A percentile compares a stretch with the other conserved stretches of the same genome.
Conservation (phyloP, 1,284 basidiomycete species). For the Ustilago vetiveriae region DNA sequence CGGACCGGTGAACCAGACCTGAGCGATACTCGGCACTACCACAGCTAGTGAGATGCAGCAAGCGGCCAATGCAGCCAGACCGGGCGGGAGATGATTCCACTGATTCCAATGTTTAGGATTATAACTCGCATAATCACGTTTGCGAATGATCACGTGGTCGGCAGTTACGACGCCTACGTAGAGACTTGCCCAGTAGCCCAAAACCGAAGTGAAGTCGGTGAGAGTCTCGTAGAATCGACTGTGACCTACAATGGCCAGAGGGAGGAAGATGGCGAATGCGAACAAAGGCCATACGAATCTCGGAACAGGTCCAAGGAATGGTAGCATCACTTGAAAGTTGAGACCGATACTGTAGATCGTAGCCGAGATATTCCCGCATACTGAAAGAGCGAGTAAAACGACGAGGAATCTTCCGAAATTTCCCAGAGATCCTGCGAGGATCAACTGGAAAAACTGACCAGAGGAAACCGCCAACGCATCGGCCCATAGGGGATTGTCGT, state of each 20-base stretch:
- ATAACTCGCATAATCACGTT: slow-evolving; percentile 70
- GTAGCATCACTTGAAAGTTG: slow-evolving; percentile 71
- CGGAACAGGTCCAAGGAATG: slow-evolving; percentile 79
- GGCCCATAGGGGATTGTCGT: slow-evolving; percentile 72
- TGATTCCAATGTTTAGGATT: slow-evolving; percentile 74
- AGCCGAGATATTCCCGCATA: slow-evolving; percentile 81
- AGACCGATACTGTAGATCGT: slow-evolving; percentile 71
- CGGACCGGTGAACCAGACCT: slow-evolving; percentile 63
- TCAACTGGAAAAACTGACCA: slow-evolving; percentile 80
- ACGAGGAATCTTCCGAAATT: slow-evolving; percentile 86
- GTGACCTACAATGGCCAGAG: slow-evolving; percentile 74
- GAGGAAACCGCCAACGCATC: slow-evolving; percentile 47
- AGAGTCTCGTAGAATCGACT: slow-evolving; percentile 74
- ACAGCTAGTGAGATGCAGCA: slow-evolving; percentile 58
- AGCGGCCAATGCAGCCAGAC: slow-evolving; percentile 70
- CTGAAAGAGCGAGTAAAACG: slow-evolving; percentile 79
- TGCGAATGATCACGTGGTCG: slow-evolving; percentile 74
- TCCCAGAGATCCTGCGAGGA: slow-evolving; percentile 74
- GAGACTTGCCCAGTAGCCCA: slow-evolving; percentile 76
- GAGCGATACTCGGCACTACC: slow-evolving; percentile 64
- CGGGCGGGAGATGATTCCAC: slow-evolving; percentile 71
- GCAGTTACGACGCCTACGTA: slow-evolving; percentile 73
- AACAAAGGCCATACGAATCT: slow-evolving; percentile 86
- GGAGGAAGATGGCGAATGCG: slow-evolving; percentile 77
- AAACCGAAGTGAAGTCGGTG: slow-evolving; percentile 71